phyloP scores from a whole-genome alignment of 352 stramenopile genomes.

The Phytophthora fragariaefolia region DNA sequence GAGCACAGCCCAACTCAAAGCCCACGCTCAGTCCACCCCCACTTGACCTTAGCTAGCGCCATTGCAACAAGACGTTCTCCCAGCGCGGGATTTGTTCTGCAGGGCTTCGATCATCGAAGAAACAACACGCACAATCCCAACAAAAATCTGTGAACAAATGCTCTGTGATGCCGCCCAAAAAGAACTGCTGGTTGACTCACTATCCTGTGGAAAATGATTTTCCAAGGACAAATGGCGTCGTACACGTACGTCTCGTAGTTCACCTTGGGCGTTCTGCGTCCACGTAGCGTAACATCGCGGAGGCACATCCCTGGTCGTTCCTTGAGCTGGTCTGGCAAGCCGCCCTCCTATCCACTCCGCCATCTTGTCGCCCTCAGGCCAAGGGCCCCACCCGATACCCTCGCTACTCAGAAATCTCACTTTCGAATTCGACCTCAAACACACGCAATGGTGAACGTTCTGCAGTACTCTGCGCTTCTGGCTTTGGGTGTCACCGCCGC shows the following conservation, averaged over 20 bases:
- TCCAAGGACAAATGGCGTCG: not conserved
- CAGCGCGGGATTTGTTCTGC: slow-evolving; percentile 20
- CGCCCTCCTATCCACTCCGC: slow-evolving; percentile 25
- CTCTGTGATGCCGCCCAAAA: not conserved
- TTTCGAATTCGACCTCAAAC: slow-evolving; percentile 29
- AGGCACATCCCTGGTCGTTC: slow-evolving; percentile 28
- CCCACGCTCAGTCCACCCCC: slow-evolving; percentile 31
- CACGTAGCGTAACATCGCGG: slow-evolving; percentile 25
- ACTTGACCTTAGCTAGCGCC: slow-evolving; percentile 22
- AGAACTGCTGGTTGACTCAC: slow-evolving; percentile 8
- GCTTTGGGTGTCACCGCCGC: slow-evolving; percentile 12
- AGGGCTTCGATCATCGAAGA: not conserved
- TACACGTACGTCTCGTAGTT: no score
- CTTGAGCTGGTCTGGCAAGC: slow-evolving; percentile 24
- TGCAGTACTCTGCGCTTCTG: slow-evolving; percentile 29
- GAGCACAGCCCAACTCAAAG: slow-evolving; percentile 16
- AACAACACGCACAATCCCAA: not conserved
- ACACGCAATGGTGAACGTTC: slow-evolving; percentile 28
- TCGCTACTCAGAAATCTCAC: slow-evolving; percentile 1
- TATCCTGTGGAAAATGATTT: slow-evolving; percentile 6
- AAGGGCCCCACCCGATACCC: not conserved
- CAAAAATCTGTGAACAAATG: not conserved
- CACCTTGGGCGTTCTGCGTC: slow-evolving; percentile 7
- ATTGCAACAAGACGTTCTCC: slow-evolving; percentile 21
- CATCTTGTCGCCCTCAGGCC: not conserved